Evolutionary conservation across 164 flowering plant genomes (phyloP).

Genomic region (Aristolochia californica): DNA sequence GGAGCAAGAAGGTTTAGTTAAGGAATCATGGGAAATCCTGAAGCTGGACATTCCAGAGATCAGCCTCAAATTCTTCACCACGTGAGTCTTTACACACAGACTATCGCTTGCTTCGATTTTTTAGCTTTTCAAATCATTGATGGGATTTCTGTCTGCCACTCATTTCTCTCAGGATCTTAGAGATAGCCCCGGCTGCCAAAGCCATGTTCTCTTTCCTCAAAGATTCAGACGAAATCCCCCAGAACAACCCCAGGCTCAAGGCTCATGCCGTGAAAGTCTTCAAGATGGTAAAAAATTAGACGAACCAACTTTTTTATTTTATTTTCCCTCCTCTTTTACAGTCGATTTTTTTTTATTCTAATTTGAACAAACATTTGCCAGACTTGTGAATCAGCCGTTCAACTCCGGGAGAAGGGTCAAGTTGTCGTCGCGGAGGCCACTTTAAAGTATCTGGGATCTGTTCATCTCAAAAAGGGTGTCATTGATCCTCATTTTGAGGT

Average conservation of each 20-base stretch:
- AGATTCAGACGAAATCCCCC: constrained; percentile 49
- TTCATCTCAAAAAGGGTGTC: constrained; percentile 48
- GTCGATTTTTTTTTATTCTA: too few species aligned
- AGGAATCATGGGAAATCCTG: constrained; percentile 62
- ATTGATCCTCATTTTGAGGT: constrained; percentile 55
- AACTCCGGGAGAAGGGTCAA: constrained; percentile 52
- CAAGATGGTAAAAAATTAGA: constrained; percentile 40
- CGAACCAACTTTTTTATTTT: too few species aligned
- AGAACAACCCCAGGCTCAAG: constrained; percentile 59
- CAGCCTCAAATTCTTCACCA: constrained; percentile 48
- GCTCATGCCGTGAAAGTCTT: constrained; percentile 63
- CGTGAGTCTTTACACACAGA: constrained; percentile 19
- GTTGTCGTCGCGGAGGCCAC: constrained; percentile 40
- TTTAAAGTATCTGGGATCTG: constrained; percentile 45
- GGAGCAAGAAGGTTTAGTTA: constrained; percentile 52
- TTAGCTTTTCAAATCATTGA: too few species aligned
- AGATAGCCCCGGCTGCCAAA: constrained; percentile 69
- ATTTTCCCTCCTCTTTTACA: too few species aligned
- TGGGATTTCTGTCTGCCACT: not conserved
- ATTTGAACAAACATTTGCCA: constrained; percentile 3
- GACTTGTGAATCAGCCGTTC: constrained; percentile 69
- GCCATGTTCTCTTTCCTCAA: constrained; percentile 51
- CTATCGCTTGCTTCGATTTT: too few species aligned
- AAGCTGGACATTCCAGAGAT: constrained; percentile 35
- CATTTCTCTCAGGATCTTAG: constrained; percentile 38